Base-by-base conservation (phyloP, 1,284 basidiomycete species). In the Cutaneotrichosporon sp. region DNA sequence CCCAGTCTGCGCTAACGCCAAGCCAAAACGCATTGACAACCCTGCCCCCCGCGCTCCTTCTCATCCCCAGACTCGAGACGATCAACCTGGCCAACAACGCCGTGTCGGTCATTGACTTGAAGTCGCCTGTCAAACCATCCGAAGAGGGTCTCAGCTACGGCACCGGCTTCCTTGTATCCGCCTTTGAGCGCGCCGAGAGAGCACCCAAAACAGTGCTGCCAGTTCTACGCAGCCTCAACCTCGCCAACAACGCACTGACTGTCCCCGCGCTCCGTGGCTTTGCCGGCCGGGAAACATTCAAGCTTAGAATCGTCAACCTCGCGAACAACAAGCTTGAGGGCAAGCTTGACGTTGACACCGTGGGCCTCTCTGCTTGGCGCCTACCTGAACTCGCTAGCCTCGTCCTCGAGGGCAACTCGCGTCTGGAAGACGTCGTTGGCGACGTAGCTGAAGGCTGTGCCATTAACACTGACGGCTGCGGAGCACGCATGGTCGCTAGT, bases 1-100 rank as follows among this genome's bases (percentile, higher is more conserved):
- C 8, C 12, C 50, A 4, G n/a, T 13, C 10, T 26, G 23, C 17
- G 47, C 51, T 55, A 35, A 55, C 50, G 13, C 7, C 52, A 74
- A n/a, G 72, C 2, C 51, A 65, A 52, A 76, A 76, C 56, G 42
- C 52, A 1, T 56, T 74, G 54, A 56, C 65, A 0, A 37, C 59
- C 8, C 8, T 76, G 35, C 72, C 74, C 0, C 59, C 66, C 8
- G 53, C 66, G 7, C 34, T 72, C 38, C 66, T 74, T 18, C 59
- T 74, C 22, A 61, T 74, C 1, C 73, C 74, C 7, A 60, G 61
- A n/a, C 65, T 76, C 9, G 62, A 66, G 43, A 58, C 61, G 4
- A 57, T 76, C 51, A 65, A 70, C 51, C 52, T 74, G 9, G 69
- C 73, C 1, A 54, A 69, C 54, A 76, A 76, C 52, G 46, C 49